phyloP scores from a whole-genome alignment of 2,329 filamentous ascomycete species.

The Aspergillus bombycis region DNA sequence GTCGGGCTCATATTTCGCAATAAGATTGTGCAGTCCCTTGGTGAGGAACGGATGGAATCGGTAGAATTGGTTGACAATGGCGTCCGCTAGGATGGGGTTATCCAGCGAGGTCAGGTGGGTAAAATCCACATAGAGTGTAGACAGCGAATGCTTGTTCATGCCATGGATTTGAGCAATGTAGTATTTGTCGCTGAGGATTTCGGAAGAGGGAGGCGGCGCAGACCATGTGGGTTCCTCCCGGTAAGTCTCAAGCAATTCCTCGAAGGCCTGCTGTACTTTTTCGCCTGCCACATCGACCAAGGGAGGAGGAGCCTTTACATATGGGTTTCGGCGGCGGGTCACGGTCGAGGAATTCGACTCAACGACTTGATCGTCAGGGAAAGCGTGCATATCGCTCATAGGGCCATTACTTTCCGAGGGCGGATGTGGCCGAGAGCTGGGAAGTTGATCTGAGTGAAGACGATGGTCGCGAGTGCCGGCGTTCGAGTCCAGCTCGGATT shows the following conservation, averaged over 20 bases:
- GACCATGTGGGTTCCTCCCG: constrained; percentile 60
- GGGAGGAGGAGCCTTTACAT: constrained; percentile 57
- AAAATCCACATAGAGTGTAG: constrained; percentile 69
- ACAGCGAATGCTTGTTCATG: constrained; percentile 62
- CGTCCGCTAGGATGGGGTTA: constrained; percentile 80
- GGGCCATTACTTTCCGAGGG: constrained; percentile 54
- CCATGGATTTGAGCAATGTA: constrained; percentile 69
- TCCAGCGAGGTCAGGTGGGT: constrained; percentile 78
- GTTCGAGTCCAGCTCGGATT: constrained; percentile 45
- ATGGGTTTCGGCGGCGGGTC: constrained; percentile 53
- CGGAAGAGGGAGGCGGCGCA: constrained; percentile 55
- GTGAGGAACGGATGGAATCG: constrained; percentile 92
- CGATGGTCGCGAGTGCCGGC: constrained; percentile 33
- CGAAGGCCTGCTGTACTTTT: constrained; percentile 64
- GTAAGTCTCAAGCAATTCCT: constrained; percentile 65
- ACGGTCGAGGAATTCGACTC: constrained; percentile 55
- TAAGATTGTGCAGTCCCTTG: constrained; percentile 85
- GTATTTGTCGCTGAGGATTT: constrained; percentile 63
- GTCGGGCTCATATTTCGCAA: constrained; percentile 89
- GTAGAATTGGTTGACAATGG: constrained; percentile 89
- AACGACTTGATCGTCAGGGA: constrained; percentile 65
- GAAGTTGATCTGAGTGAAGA: constrained; percentile 44
- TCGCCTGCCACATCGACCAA: constrained; percentile 65
- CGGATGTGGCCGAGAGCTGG: constrained; percentile 60
- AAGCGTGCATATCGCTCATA: constrained; percentile 61